Conservation (phyloP, 2,329 filamentous ascomycete species). For the Cladosporium sp. region DNA sequence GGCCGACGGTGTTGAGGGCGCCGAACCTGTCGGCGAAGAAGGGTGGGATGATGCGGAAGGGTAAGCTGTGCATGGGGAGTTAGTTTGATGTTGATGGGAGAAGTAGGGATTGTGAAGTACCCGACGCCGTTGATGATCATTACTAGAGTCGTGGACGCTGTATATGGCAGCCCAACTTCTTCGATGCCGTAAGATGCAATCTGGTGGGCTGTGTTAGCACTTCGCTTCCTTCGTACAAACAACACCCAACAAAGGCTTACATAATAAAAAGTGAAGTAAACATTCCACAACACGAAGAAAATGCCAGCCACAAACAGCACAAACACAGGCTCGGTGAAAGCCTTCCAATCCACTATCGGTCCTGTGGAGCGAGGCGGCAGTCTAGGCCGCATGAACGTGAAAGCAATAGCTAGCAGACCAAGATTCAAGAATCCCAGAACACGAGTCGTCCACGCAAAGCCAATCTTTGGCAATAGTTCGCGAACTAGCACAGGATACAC, state of each 20-base stretch:
- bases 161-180: conserved; percentile 44
- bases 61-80: conserved; percentile 33
- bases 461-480: conserved; percentile 59
- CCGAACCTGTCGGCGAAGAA: conserved; percentile 58
- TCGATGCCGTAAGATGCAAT: conserved; percentile 39
- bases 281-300: conserved; percentile 35
- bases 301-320: conserved; percentile 37
- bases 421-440: conserved; percentile 62
- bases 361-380: conserved; percentile 46
- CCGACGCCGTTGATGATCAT: conserved; percentile 61
- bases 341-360: conserved; percentile 43
- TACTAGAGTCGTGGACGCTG: conserved; percentile 54
- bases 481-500: conserved; percentile 60
- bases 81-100: neutral
- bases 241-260: conserved; percentile 30
- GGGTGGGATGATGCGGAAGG: conserved; percentile 53
- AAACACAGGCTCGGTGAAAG: conserved; percentile 45
- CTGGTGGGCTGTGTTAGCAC: conserved; percentile 16
- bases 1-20: conserved; percentile 56
- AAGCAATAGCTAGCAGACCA: conserved; percentile 38
- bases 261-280: conserved; percentile 50
- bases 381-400: conserved; percentile 43
- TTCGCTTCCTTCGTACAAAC: too few relatives aligned
- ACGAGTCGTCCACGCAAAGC: conserved; percentile 66
- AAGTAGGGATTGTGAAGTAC: neutral